Percentiles rank a stretch among this genome's conserved stretches.
Conservation (phyloP, 208 protist species). For the Vickermania spadyakhi region DNA sequence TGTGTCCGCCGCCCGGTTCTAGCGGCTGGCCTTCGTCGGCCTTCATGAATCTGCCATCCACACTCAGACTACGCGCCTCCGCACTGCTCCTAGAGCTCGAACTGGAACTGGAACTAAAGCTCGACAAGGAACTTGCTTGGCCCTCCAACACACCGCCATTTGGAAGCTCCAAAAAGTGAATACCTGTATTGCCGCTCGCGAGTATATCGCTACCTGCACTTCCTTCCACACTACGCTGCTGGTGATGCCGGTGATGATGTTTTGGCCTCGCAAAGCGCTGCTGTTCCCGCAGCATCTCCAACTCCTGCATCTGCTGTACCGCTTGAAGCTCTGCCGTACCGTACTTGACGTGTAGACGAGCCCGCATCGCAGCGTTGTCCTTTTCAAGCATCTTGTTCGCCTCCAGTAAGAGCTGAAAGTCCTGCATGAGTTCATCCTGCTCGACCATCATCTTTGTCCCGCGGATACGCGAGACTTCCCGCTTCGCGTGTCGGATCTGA, state of each 20-base stretch:
- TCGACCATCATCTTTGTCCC: conserved; percentile 1
- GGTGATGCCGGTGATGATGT: background rate
- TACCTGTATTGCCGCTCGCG: too few relatives aligned
- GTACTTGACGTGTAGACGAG: conserved; percentile 17
- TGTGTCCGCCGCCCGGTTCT: background rate
- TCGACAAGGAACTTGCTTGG: background rate
- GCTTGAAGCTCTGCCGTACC: conserved; percentile 2
- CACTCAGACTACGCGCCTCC: background rate
- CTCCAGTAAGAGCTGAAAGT: conserved; percentile 54
- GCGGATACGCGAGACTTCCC: conserved; percentile 20
- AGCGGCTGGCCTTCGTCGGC: background rate
- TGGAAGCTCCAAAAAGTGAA: background rate
- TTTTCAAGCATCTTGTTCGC: conserved; percentile 66
- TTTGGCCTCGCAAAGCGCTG: background rate
- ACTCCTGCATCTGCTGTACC: background rate
- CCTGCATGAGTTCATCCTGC: conserved; percentile 19
- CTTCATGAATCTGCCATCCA: background rate
- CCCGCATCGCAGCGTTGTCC: conserved; percentile 40
- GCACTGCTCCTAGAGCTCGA: background rate
- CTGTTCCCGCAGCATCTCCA: background rate
- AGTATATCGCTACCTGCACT: background rate
- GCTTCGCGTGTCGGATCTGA: conserved; percentile 41
- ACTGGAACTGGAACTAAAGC: background rate
- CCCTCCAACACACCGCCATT: too few relatives aligned
- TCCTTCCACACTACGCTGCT: background rate